Base-by-base conservation (phyloP, 1,284 basidiomycete genomes). In the Apiotrichum siamense region DNA sequence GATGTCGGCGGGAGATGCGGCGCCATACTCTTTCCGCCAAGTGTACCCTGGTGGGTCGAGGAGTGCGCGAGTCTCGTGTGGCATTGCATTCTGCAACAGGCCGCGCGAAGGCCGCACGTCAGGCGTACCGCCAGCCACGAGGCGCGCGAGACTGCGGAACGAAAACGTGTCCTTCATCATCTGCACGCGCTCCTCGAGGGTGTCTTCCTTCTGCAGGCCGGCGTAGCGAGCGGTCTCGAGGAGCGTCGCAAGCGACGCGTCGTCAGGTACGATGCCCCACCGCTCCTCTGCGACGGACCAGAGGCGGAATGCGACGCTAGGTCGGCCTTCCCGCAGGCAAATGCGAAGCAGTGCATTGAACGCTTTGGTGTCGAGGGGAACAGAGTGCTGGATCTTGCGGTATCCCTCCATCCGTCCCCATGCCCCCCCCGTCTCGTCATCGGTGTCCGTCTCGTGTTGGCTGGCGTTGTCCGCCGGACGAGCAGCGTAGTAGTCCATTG, bases 181-280 rank as follows among this genome's bases (percentile, higher is more conserved):
- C 4, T 60, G 54, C 29, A 64, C 52, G 9, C 67, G 57, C 11
- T 36, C 44, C 15, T 44, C 49, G 31, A 66, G 43, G 2, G 50
- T 39, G 32, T 62, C 61, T 0, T 38, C 49, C 13, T 47, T 38
- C 7, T 31, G 29, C 11, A 57, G 49, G n/a, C 40, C 21, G 35
- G 51, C 45, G 9, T 38, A 40, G 20, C 64, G 45, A 5, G 65
- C 64, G 2, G 48, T 47, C 23, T 70, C 61, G 20, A 73, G 46
- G 7, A 73, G 31, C 2, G 63, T 31, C 3, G 58, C 58, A 5
- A 73, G 57, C 6, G 61, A 62, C 7, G 58, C 51, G 25, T 57
- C 53, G 50, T 73, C 65, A 7, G 57, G 58, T 17, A 49, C 39
- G 1, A 70, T 56, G 4, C 65, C 65, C 62, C 65, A 73, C 0